Evolutionary conservation across 257 asterid species (phyloP), one percentile per base, ranked within the genome.

Genomic region (Fraxinus quadrangulata): DNA sequence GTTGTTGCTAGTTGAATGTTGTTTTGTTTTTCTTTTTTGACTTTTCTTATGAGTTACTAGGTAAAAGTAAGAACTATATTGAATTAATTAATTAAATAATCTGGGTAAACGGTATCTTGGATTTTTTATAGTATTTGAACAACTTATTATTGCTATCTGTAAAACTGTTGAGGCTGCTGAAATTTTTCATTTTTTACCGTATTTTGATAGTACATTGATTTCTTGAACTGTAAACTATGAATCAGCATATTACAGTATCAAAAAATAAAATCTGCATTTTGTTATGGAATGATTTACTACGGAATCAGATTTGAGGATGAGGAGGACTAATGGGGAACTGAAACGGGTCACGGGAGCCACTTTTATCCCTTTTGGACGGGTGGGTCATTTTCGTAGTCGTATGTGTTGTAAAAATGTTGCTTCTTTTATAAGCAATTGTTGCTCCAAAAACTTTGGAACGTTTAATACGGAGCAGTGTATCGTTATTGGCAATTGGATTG

Each of bases 121-220:
- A 24, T 40, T 37, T n/a, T 73, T 77, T 26, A 21, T 30, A 13
- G 45, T 59, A 11, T 54, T 81, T 54, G 61, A 51, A 45, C 56
- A 74, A 70, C 39, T 34, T 74, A 79, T 49, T 71, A 23, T 75
- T 79, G 65, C 66, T 51, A 1, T 34, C 74, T 49, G 21, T 61
- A 36, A 61, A 69, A 83, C 76, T 81, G 77, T 72, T 85, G 71
- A 73, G 82, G 86, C 86, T 77, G 86, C 86, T 42, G 68, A 75
- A 39, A 76, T 1, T n/a, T 56, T 56, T 56, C 12, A 2, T n/a
- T 56, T 54, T 75, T 68, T 28, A 42, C 23, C 24, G 47, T 80
- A 67, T 40, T 75, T 69, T 40, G 16, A 78, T 42, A 19, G 78
- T 65, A 70, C 39, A 68, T 17, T 73, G 23, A 81, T 73, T 47